A percentile compares a stretch with the other conserved stretches of the same genome.
phyloP scores from a whole-genome alignment of 2,329 filamentous ascomycete species.

The Fusarium sororula region DNA sequence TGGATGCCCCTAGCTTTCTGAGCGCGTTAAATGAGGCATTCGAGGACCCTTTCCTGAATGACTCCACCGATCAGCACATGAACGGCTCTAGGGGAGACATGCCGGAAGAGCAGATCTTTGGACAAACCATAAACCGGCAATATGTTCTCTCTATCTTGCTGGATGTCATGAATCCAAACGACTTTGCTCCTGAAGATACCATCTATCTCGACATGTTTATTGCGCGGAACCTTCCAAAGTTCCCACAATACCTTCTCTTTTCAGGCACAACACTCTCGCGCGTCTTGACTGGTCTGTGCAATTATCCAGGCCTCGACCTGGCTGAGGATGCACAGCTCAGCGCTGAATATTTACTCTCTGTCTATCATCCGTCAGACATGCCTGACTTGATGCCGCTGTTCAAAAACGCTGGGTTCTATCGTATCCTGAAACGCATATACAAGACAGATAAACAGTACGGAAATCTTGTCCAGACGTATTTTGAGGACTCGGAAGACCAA shows the following conservation, averaged over 20 bases:
- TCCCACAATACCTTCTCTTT: slow-evolving; percentile 92
- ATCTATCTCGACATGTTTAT: slow-evolving; percentile 99
- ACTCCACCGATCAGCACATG: slow-evolving; percentile 68
- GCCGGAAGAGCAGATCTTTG: slow-evolving; percentile 72
- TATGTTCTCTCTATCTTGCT: slow-evolving; percentile 91
- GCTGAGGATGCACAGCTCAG: slow-evolving; percentile 97
- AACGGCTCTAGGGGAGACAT: slow-evolving; percentile 63
- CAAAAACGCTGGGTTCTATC: slow-evolving; percentile 82
- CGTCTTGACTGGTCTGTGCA: slow-evolving; percentile 83
- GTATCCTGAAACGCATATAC: slow-evolving; percentile 91
- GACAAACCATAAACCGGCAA: slow-evolving; percentile 83
- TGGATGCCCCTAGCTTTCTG: slow-evolving; percentile 90
- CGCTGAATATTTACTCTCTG: slow-evolving; percentile 90
- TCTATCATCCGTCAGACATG: slow-evolving; percentile 89
- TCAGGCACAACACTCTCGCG: slow-evolving; percentile 85
- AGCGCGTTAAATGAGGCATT: slow-evolving; percentile 98
- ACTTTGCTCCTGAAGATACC: slow-evolving; percentile 82
- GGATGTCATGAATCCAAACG: slow-evolving; percentile 83
- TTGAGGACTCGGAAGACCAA: slow-evolving; percentile 83
- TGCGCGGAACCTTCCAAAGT: slow-evolving; percentile 93
- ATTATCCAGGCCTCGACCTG: slow-evolving; percentile 81
- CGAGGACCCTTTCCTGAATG: slow-evolving; percentile 92
- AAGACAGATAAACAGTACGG: slow-evolving; percentile 81
- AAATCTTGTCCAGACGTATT: slow-evolving; percentile 80
- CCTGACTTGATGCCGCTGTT: slow-evolving; percentile 80